phyloP scores from a whole-genome alignment of 2,329 filamentous ascomycete species.

The Fonsecaea erecta region DNA sequence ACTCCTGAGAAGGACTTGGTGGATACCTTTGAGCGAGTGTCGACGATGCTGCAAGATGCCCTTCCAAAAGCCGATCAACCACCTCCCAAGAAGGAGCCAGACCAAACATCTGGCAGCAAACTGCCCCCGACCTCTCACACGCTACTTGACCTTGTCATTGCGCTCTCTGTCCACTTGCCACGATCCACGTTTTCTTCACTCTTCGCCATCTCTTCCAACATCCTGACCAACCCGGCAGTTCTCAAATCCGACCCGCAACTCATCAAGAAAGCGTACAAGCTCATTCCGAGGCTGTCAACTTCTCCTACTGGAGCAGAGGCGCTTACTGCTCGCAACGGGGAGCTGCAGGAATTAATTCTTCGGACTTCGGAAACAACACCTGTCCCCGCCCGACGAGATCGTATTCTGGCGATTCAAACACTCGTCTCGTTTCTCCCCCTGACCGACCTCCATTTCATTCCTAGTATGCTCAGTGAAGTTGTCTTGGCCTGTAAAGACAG shows the following conservation, averaged over 20 bases:
- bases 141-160: conserved; percentile 94
- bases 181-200: conserved; percentile 81
- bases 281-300: conserved; percentile 86
- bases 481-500: conserved; percentile 97
- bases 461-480: conserved; percentile 86
- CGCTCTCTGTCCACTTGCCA: conserved; percentile 91
- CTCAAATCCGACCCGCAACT: conserved; percentile 74
- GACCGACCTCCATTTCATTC: conserved; percentile 87
- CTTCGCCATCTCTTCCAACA: conserved; percentile 82
- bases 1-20: conserved; percentile 77
- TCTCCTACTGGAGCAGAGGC: conserved; percentile 78
- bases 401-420: conserved; percentile 79
- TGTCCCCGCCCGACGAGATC: conserved; percentile 81
- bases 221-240: conserved; percentile 73
- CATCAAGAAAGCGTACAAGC: conserved; percentile 98
- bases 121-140: conserved; percentile 95
- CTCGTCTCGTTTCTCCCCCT: conserved; percentile 79
- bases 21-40: conserved; percentile 86
- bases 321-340: conserved; percentile 72
- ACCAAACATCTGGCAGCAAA: conserved; percentile 64
- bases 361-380: conserved; percentile 82
- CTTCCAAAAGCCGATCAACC: conserved; percentile 66
- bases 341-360: conserved; percentile 82
- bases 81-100: conserved; percentile 65
- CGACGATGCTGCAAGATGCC: conserved; percentile 76